phyloP scores from a whole-genome alignment of 176 grass and related monocot species.

The Triticum turgidum region DNA sequence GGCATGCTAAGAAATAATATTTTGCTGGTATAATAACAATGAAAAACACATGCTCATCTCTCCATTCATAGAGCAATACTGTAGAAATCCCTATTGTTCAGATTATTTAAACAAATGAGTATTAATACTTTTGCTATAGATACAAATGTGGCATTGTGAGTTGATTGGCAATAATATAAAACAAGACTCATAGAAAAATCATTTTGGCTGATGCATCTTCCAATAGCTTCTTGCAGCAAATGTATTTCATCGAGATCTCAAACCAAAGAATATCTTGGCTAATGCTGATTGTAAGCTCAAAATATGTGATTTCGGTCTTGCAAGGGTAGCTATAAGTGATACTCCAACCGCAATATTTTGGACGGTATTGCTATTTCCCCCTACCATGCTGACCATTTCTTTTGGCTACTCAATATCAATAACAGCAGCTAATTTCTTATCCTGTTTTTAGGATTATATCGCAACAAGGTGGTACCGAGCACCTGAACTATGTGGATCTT shows the following conservation, averaged over 20 bases:
- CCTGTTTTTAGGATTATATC: slow-evolving; percentile 82
- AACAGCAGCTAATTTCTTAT: slow-evolving; percentile 25
- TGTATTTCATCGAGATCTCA: slow-evolving; percentile 97
- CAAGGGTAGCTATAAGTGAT: slow-evolving; percentile 88
- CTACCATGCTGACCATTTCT: not conserved
- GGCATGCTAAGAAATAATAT: not conserved
- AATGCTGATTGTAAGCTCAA: slow-evolving; percentile 99
- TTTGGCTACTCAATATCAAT: slow-evolving; percentile 15
- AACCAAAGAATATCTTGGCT: slow-evolving; percentile 96
- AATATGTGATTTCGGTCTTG: slow-evolving; percentile 97
- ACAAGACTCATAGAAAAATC: not conserved
- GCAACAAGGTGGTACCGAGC: slow-evolving; percentile 99
- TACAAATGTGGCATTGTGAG: not conserved
- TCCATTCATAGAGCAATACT: not conserved
- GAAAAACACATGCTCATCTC: not conserved
- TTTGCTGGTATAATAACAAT: not conserved
- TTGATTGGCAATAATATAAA: not conserved
- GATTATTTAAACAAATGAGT: not conserved
- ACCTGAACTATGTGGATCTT: slow-evolving; percentile 95
- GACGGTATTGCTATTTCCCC: slow-evolving; percentile 52
- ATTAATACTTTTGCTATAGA: not conserved
- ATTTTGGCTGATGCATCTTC: slow-evolving; percentile 42
- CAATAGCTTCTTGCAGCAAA: slow-evolving; percentile 74
- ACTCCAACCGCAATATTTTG: slow-evolving; percentile 98
- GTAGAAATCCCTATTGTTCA: not conserved